Evolutionary conservation across 2,329 filamentous ascomycete genomes (phyloP), one percentile per base, ranked within the genome.

Genomic region (Cyclaneusma minus): DNA sequence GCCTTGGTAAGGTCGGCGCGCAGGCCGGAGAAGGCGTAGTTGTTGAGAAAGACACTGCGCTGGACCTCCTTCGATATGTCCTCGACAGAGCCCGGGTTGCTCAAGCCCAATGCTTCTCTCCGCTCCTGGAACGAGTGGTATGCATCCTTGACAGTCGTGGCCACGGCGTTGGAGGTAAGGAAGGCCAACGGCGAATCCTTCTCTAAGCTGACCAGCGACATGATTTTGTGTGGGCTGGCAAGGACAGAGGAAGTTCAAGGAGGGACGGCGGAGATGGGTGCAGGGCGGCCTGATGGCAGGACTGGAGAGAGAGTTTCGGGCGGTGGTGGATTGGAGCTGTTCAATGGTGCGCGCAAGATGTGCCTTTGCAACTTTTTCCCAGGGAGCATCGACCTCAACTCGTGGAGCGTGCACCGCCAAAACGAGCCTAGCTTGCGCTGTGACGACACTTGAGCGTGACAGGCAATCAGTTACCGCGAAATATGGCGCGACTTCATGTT

Each of bases 1-100:
- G 83, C 75, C 66, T 94, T 95, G 51, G 84, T 94, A 51, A 95
- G 64, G 56, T 98, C 89, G 52, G 87, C 91, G 50, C 87, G 81
- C 53, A 98, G 68, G 46, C 89, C 89, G 22, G 82, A 80, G 64
- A 98, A 95, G 73, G 89, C 91, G 55, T 83, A 80, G 64, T 94
- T 93, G 59, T 78, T 89, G 47, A 94, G 72, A 51, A 95, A 77
- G 43, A 94, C 85, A 68, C 94, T 85, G 57, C 85, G 84, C 61
- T 91, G 78, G 36, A 94, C 84, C 62, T 98, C 89, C 51, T 79
- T 76, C 42, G 79, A 70, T 51, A 93, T 75, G 48, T 74, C 75
- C 57, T 98, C 89, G 40, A 94, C 75, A 27, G 80, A 85, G 44
- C 89, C 89, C 21, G 89, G 89, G 57, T 95, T 95, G 41, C 76